These are phyloP conservation scores for Moesziomyces globuligerus DNA, from an alignment of 1,284 basidiomycete species.

Conservation along the genomic window DNA sequence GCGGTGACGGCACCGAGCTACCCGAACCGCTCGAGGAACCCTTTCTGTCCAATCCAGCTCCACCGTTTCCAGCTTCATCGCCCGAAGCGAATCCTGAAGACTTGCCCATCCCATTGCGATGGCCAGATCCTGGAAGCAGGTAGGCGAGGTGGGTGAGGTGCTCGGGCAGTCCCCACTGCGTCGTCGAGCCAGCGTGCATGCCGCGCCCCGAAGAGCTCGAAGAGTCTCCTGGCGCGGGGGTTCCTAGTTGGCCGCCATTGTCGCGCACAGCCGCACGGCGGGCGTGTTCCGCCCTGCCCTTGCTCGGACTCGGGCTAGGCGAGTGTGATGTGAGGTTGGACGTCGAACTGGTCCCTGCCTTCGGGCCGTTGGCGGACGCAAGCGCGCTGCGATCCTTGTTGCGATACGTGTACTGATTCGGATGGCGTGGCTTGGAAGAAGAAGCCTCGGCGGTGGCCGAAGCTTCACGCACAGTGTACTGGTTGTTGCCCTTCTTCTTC, in stretches of 20 bases:
- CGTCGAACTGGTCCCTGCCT: conserved; percentile 34
- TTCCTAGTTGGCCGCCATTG: conserved; percentile 46
- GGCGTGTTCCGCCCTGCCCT: conserved; percentile 38
- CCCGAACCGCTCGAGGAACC: conserved; percentile 22
- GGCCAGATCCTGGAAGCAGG: conserved; percentile 77
- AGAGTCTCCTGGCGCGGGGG: conserved; percentile 47
- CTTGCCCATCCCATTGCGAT: conserved; percentile 70
- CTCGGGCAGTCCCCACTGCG: conserved; percentile 90
- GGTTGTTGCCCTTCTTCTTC: conserved; percentile 50
- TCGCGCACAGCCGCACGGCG: conserved; percentile 38
- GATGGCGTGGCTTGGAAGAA: conserved; percentile 65
- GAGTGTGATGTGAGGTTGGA: conserved; percentile 51
- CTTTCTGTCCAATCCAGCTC: conserved; percentile 12
- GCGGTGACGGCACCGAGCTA: conserved; percentile 27
- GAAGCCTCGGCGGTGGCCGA: conserved; percentile 30
- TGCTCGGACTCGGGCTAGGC: conserved; percentile 59
- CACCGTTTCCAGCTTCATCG: conserved; percentile 12
- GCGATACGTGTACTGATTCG: conserved; percentile 75
- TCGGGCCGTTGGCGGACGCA: conserved; percentile 22
- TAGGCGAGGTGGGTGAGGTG: conserved; percentile 87
- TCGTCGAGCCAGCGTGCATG: conserved; percentile 73
- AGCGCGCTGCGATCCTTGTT: conserved; percentile 66
- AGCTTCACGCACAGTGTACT: conserved; percentile 34
- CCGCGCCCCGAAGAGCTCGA: conserved; percentile 12
- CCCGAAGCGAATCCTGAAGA: conserved; percentile 4